Evolutionary conservation across 768 basidiomycete species (phyloP), one percentile per base, ranked within the genome.

Genomic region (Fomitopsis serialis): DNA sequence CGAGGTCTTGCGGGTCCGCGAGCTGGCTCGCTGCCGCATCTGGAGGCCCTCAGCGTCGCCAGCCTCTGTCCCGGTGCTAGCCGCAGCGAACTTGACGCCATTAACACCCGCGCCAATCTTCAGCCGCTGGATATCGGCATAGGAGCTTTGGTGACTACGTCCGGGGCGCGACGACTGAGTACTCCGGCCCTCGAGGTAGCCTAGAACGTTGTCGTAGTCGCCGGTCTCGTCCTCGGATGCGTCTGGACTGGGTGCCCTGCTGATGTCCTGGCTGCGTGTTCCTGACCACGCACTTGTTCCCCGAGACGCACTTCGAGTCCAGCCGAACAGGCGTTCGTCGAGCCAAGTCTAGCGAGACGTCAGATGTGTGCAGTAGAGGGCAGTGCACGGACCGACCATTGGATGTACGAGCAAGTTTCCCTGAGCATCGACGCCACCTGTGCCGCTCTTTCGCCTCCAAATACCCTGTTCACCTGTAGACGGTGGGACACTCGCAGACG

Each of bases 301-400:
- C 45, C 80, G 82, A 46, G 71, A 73, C 1, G 89, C 79, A 59
- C 86, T 90, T 50, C 81, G 78, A 67, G 84, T 85, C 93, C 91
- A 96, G 42, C 93, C 94, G 65, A 96, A 97, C 23, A 97, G 77
- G 8, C 90, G 84, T 69, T 96, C 94, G 67, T 97, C 93, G 15
- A 96, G 78, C 92, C 92, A 96, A 13, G 87, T 85, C 74, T 82
- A 63, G 12, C 3, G 3, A 10, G 9, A 36, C 15, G 53, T 37
- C 32, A 37, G 42, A 40, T 27, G 34, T 29, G 44, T 21, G 45
- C 35, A 19, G 45, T 36, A 35, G 68, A 69, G 21, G n/a, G 24
- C 21, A 10, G 25, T 8, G 35, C 22, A 11, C 24, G 4, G 5
- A 29, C 79, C 72, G 45, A 77, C 73, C 88, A 96, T 93, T 0